Evolutionary conservation across 306 rosid genomes (phyloP).

Genomic region (Prunus mume): DNA sequence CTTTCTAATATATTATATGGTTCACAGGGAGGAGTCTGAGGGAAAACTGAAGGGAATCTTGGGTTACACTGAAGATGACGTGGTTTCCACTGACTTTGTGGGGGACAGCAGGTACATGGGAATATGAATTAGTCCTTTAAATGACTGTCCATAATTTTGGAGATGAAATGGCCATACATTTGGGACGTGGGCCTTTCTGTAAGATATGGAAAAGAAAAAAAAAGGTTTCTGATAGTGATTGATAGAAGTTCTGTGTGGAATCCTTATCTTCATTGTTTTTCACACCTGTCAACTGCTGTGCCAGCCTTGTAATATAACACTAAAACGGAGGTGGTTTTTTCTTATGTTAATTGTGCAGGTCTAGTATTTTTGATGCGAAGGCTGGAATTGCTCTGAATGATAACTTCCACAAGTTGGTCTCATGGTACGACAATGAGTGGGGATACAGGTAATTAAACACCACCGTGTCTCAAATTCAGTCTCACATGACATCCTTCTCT

Average conservation of each 20-base stretch:
- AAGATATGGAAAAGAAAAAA: background rate
- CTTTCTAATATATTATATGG: background rate
- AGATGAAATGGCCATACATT: background rate
- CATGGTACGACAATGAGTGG: conserved; percentile 82
- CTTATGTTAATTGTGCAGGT: conserved; percentile 39
- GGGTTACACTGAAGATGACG: conserved; percentile 74
- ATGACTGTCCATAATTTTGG: background rate
- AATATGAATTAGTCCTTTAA: background rate
- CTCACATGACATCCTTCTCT: background rate
- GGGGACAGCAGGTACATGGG: conserved; percentile 60
- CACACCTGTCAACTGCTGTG: background rate
- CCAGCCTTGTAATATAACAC: no score
- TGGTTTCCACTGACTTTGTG: conserved; percentile 66
- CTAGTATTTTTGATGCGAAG: conserved; percentile 73
- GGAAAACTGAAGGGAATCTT: conserved; percentile 73
- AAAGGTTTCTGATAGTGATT: background rate
- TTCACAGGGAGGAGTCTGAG: conserved; percentile 67
- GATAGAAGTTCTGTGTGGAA: background rate
- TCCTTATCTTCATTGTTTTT: background rate
- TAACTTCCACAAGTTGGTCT: conserved; percentile 43
- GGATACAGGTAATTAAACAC: conserved; percentile 62
- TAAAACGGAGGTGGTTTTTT: background rate
- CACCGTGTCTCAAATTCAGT: background rate
- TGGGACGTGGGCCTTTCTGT: background rate
- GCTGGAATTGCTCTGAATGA: conserved; percentile 74